Evolutionary conservation across 2,329 filamentous ascomycete species (phyloP).

Genomic region (Neobulgaria alba): DNA sequence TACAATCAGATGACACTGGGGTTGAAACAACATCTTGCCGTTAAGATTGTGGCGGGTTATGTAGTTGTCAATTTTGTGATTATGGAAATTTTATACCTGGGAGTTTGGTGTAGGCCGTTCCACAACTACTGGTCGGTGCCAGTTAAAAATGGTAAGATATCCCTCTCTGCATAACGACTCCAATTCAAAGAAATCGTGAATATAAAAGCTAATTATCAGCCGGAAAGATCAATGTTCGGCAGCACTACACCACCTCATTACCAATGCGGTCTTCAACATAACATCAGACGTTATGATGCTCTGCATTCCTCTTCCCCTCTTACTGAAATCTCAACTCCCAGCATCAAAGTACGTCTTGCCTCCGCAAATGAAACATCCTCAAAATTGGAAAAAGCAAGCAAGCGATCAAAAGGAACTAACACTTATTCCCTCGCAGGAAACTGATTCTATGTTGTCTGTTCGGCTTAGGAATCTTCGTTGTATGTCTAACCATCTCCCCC

Average conservation of each 20-base stretch:
- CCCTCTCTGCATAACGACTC: too few relatives aligned
- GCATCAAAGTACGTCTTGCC: constrained; percentile 22
- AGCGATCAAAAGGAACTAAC: too few relatives aligned
- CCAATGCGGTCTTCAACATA: constrained; percentile 51
- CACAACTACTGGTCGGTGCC: constrained; percentile 49
- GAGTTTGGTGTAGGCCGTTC: constrained; percentile 49
- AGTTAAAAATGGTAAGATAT: too few relatives aligned
- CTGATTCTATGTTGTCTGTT: constrained; percentile 40
- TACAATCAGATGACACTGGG: constrained; percentile 47
- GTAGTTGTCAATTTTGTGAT: constrained; percentile 38
- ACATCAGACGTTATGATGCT: constrained; percentile 53
- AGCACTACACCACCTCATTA: constrained; percentile 47
- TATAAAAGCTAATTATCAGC: too few relatives aligned
- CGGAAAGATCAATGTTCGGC: constrained; percentile 44
- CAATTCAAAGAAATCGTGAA: too few relatives aligned
- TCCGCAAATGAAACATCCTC: too few relatives aligned
- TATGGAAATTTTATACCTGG: constrained; percentile 42
- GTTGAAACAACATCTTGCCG: constrained; percentile 37
- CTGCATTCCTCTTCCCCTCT: constrained; percentile 44
- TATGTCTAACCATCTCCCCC: constrained; percentile 23
- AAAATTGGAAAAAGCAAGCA: too few relatives aligned
- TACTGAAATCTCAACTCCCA: constrained; percentile 36
- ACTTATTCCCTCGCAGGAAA: too few relatives aligned
- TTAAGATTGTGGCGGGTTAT: constrained; percentile 42
- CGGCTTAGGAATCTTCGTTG: constrained; percentile 38